phyloP scores from a whole-genome alignment of 192 early-diverging fungal genomes.

The Rhizophagus clarus region DNA sequence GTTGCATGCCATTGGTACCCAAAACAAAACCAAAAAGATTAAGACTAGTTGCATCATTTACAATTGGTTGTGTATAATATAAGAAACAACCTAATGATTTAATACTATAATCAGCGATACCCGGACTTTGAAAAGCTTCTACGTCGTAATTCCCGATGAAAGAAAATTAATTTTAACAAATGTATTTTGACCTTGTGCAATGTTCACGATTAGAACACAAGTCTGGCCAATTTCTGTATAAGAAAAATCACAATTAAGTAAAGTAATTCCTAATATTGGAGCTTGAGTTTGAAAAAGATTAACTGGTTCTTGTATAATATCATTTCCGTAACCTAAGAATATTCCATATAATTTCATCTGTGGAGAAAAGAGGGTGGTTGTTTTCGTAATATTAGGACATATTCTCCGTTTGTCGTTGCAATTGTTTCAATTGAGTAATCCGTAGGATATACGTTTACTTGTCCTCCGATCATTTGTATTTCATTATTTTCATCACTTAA shows the following conservation, averaged over 20 bases:
- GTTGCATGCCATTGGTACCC: not conserved
- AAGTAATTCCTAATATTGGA: too few species aligned
- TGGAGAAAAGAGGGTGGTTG: too few species aligned
- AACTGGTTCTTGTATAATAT: too few species aligned
- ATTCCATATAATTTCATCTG: not conserved
- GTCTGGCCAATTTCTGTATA: not conserved
- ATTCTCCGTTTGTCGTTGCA: not conserved
- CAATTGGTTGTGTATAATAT: not conserved
- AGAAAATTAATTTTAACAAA: not conserved
- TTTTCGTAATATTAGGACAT: not conserved
- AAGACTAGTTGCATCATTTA: not conserved
- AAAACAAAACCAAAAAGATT: not conserved
- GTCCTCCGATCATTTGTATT: not conserved
- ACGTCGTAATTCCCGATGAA: not conserved
- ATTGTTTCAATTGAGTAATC: not conserved
- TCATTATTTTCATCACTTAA: not conserved
- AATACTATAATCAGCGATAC: not conserved
- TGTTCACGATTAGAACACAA: not conserved
- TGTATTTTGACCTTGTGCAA: too few species aligned
- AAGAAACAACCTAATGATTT: not conserved
- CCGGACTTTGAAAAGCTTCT: not conserved
- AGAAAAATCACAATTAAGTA: not conserved
- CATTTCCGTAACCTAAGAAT: not conserved
- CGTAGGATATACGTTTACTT: too few species aligned
- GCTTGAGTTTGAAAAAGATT: too few species aligned